phyloP scores from a whole-genome alignment of 2,329 filamentous ascomycete species.

The Mariannaea sp. region DNA sequence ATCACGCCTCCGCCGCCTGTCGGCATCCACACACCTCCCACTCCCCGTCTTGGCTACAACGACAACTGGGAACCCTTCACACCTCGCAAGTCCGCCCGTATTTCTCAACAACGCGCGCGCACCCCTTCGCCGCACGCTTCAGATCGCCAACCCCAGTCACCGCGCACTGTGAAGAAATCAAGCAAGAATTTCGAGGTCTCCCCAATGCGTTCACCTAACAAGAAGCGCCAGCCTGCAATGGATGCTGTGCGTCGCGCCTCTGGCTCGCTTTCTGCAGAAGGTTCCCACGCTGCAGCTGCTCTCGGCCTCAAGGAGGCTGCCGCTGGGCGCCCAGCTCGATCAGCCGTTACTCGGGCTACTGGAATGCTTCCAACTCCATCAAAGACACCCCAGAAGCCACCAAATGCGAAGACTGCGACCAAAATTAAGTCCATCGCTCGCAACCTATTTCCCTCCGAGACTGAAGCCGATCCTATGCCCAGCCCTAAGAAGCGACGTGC shows the following conservation, averaged over 20 bases:
- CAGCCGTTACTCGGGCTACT: slow-evolving; percentile 42
- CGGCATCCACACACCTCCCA: slow-evolving; percentile 67
- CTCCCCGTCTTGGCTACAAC: slow-evolving; percentile 68
- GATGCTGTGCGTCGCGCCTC: slow-evolving; percentile 55
- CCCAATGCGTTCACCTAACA: slow-evolving; percentile 54
- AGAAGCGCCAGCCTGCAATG: slow-evolving; percentile 54
- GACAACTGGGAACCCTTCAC: slow-evolving; percentile 76
- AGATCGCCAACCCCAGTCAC: slow-evolving; percentile 41
- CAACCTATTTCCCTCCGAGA: slow-evolving; percentile 65
- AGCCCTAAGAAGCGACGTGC: slow-evolving; percentile 62
- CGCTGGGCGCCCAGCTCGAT: slow-evolving; percentile 35
- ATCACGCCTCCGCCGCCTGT: slow-evolving; percentile 66
- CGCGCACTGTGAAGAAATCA: slow-evolving; percentile 42
- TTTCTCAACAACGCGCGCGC: slow-evolving; percentile 61
- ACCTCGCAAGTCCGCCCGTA: slow-evolving; percentile 70
- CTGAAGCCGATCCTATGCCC: slow-evolving; percentile 63
- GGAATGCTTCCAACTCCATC: slow-evolving; percentile 76
- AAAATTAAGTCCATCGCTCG: slow-evolving; percentile 61
- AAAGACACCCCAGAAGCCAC: slow-evolving; percentile 74
- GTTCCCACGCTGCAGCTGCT: slow-evolving; percentile 49
- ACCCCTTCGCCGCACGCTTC: slow-evolving; percentile 59
- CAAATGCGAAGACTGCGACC: slow-evolving; percentile 54
- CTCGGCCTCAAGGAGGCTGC: slow-evolving; percentile 43
- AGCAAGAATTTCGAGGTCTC: slow-evolving; percentile 45
- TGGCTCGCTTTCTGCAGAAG: slow-evolving; percentile 50